Conservation (phyloP, 306 rosid genomes). For the Ceratonia siliqua region DNA sequence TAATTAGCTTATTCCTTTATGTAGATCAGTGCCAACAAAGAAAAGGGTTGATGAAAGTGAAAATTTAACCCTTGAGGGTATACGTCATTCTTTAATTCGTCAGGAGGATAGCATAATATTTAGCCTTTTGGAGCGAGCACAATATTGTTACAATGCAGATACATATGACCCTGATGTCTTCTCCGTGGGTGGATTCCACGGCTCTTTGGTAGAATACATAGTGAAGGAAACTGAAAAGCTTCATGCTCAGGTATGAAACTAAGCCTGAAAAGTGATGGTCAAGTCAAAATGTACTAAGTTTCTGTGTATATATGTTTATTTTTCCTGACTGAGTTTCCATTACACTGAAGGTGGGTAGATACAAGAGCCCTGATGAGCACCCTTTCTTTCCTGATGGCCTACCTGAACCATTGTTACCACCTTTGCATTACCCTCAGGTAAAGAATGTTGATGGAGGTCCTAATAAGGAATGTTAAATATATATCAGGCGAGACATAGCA, state of each 20-base stretch:
- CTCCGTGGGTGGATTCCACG: slow-evolving; percentile 70
- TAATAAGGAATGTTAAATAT: neutral
- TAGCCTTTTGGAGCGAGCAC: slow-evolving; percentile 82
- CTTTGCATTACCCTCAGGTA: slow-evolving; percentile 86
- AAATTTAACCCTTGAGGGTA: slow-evolving; percentile 73
- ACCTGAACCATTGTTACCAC: slow-evolving; percentile 79
- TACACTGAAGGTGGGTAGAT: slow-evolving; percentile 73
- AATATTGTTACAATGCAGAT: slow-evolving; percentile 67
- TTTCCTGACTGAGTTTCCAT: slow-evolving; percentile 29
- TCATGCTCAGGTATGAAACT: slow-evolving; percentile 70
- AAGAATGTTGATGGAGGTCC: neutral
- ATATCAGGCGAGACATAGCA: neutral
- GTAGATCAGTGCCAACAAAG: slow-evolving; percentile 62
- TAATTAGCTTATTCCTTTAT: slow-evolving; percentile 21
- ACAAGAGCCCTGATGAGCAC: slow-evolving; percentile 95
- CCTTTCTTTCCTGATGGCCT: slow-evolving; percentile 76
- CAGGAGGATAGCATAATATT: slow-evolving; percentile 94
- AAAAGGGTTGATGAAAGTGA: slow-evolving; percentile 74
- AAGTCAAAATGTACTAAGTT: neutral
- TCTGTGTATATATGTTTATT: neutral
- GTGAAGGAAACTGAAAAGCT: slow-evolving; percentile 86
- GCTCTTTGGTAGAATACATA: slow-evolving; percentile 80
- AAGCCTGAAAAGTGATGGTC: slow-evolving; percentile 11
- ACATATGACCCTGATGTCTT: slow-evolving; percentile 71
- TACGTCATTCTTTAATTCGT: slow-evolving; percentile 68